These are phyloP conservation scores for Volvox reticuliferus DNA, from an alignment of 139 green algal species.

Conservation along the genomic window DNA sequence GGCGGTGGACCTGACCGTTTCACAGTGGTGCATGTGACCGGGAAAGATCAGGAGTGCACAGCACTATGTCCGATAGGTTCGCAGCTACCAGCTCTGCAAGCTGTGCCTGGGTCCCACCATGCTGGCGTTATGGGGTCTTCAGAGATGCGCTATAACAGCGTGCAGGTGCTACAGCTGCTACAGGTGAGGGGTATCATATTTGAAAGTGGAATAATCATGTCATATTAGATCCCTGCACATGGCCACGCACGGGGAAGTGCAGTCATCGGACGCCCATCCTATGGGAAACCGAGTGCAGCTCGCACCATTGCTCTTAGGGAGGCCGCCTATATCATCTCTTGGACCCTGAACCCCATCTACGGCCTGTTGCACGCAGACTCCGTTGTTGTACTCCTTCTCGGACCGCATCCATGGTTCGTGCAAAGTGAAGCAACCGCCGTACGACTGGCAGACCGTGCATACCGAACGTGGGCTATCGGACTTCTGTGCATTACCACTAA, in stretches of 20 bases:
- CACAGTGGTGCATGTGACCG: constrained; percentile 24
- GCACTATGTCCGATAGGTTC: neutral
- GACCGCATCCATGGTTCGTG: neutral
- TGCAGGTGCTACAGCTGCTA: constrained; percentile 39
- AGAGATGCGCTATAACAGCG: constrained; percentile 29
- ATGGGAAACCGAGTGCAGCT: no score
- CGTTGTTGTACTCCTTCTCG: constrained; percentile 30
- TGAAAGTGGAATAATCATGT: no score
- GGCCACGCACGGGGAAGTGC: no score
- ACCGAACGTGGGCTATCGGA: neutral
- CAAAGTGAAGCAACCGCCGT: constrained; percentile 23
- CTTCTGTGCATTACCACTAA: constrained; percentile 29
- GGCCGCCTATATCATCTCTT: no score
- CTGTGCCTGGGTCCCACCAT: neutral
- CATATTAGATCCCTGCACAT: no score
- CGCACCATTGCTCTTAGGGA: no score
- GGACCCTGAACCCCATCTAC: no score
- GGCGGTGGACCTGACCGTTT: neutral
- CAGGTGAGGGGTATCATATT: no score
- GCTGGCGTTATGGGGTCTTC: neutral
- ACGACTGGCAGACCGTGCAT: constrained; percentile 38
- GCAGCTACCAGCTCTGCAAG: constrained; percentile 22
- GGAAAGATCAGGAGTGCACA: neutral
- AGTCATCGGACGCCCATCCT: no score
- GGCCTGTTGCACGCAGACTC: no score